Percentiles rank a stretch among this genome's conserved stretches.
Conservation (phyloP, 2,329 filamentous ascomycete genomes). For the Cadophora sp. region DNA sequence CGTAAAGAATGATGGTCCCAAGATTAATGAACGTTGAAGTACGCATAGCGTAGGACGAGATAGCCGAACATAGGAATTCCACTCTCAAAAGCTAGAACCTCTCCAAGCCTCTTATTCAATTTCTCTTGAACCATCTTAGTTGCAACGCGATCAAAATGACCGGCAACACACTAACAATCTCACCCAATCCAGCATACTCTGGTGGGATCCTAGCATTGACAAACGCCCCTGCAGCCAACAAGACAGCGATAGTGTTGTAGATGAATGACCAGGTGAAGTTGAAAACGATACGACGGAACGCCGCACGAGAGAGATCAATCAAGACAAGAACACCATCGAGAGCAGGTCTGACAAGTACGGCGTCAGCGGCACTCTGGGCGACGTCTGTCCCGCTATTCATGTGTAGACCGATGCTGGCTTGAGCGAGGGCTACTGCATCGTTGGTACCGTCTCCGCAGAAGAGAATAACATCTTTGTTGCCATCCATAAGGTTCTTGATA, state of each 20-base stretch:
- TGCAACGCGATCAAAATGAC: constrained; percentile 52
- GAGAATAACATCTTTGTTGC: constrained; percentile 52
- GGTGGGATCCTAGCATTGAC: constrained; percentile 59
- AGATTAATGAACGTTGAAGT: no score
- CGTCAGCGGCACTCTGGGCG: constrained; percentile 70
- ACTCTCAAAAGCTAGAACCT: not conserved
- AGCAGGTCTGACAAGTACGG: constrained; percentile 65
- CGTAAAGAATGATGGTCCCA: no score
- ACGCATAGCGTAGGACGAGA: no score
- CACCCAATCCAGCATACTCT: constrained; percentile 66
- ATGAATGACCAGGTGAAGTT: constrained; percentile 68
- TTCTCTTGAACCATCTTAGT: constrained; percentile 28
- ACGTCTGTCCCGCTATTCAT: constrained; percentile 69
- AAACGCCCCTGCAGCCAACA: constrained; percentile 65
- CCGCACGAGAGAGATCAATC: constrained; percentile 55
- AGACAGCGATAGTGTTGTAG: constrained; percentile 67
- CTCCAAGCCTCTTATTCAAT: not conserved
- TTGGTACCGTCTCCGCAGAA: constrained; percentile 84
- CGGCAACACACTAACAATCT: constrained; percentile 69
- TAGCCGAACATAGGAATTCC: not conserved
- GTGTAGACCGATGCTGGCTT: constrained; percentile 74
- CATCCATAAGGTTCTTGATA: constrained; percentile 24
- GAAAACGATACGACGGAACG: constrained; percentile 55
- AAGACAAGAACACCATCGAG: constrained; percentile 63
- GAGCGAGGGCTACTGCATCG: constrained; percentile 74